Evolutionary conservation across 768 basidiomycete genomes (phyloP).

Genomic region (Terana coerulea): DNA sequence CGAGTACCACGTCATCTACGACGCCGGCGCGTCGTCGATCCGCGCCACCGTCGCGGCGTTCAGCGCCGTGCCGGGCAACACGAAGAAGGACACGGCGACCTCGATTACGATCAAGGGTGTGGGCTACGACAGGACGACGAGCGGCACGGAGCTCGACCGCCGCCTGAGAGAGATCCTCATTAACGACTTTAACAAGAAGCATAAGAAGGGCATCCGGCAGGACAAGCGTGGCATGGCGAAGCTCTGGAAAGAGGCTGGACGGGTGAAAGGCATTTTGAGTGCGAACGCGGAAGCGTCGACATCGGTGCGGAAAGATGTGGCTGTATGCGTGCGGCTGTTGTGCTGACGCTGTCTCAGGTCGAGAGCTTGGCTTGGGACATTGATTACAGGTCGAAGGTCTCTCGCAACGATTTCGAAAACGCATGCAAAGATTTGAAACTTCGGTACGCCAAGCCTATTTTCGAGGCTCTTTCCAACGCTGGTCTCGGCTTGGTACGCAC

Average conservation of each 20-base stretch:
- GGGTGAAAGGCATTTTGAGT: constrained; percentile 89
- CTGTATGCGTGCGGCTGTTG: constrained; percentile 1
- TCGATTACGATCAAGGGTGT: constrained; percentile 76
- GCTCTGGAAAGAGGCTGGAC: constrained; percentile 88
- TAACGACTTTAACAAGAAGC: constrained; percentile 68
- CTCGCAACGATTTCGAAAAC: constrained; percentile 75
- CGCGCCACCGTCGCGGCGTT: constrained; percentile 77
- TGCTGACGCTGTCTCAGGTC: constrained; percentile 42
- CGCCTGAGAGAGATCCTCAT: constrained; percentile 78
- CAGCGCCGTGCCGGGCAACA: constrained; percentile 38
- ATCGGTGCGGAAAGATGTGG: constrained; percentile 45
- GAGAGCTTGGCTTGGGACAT: constrained; percentile 90
- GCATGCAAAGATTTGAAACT: constrained; percentile 62
- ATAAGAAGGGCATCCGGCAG: constrained; percentile 60
- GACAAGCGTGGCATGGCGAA: constrained; percentile 89
- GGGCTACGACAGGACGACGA: constrained; percentile 71
- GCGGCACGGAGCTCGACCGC: constrained; percentile 84
- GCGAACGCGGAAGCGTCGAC: constrained; percentile 82
- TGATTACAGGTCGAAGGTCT: constrained; percentile 80
- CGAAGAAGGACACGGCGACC: constrained; percentile 49
- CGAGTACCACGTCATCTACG: constrained; percentile 90
- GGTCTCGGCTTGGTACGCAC: constrained; percentile 65
- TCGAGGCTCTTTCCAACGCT: constrained; percentile 65
- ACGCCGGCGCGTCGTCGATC: constrained; percentile 84
- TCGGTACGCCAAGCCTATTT: constrained; percentile 67